A percentile compares a stretch with the other conserved stretches of the same genome.
phyloP scores from a whole-genome alignment of 768 basidiomycete genomes.

The Mycena polygramma region DNA sequence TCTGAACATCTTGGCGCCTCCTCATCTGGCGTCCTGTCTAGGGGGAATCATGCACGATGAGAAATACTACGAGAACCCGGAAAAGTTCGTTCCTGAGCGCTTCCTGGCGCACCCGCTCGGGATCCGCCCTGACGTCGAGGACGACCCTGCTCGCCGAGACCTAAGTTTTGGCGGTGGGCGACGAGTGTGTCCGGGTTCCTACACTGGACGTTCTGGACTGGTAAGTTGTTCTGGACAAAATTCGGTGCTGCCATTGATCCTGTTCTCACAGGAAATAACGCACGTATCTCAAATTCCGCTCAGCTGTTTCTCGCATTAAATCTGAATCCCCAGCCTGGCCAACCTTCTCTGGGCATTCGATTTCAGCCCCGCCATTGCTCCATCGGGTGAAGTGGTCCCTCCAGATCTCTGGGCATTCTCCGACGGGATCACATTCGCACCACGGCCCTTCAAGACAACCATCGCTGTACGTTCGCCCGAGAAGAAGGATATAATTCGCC shows the following conservation, averaged over 20 bases:
- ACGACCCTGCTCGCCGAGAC: neutral
- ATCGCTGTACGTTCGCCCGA: neutral
- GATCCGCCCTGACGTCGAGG: neutral
- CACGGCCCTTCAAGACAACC: neutral
- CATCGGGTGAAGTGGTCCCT: constrained; percentile 9
- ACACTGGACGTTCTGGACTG: neutral
- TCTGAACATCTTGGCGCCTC: neutral
- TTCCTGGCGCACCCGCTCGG: neutral
- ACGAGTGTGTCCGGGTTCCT: neutral
- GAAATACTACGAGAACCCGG: neutral
- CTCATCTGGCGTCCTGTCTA: too few species aligned
- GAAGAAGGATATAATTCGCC: neutral
- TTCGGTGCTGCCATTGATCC: neutral
- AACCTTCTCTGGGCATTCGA: constrained; percentile 6
- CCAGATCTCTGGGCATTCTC: constrained; percentile 4
- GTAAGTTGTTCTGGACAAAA: neutral
- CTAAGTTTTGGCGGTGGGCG: neutral
- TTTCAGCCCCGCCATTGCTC: constrained; percentile 1
- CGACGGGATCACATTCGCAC: neutral
- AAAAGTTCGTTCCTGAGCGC: neutral
- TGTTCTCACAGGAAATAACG: neutral
- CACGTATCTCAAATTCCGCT: neutral
- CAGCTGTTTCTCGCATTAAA: neutral
- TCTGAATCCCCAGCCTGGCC: neutral
- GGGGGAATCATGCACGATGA: neutral